Conservation (phyloP, 768 basidiomycete genomes). For the Dacryopinax spathularia region DNA sequence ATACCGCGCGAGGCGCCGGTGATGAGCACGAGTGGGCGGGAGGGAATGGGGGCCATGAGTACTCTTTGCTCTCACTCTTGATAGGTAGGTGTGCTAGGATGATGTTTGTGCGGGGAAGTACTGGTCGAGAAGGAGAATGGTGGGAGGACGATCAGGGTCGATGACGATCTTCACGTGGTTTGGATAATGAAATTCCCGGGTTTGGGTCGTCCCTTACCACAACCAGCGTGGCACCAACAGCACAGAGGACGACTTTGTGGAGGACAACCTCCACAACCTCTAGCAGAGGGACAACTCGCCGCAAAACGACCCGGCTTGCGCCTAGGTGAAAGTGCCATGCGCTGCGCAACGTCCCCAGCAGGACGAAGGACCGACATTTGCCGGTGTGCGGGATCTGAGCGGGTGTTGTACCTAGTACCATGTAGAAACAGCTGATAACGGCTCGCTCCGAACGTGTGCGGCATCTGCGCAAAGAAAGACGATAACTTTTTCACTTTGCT, state of each 20-base stretch:
- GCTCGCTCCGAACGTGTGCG: not conserved
- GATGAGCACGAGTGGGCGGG: conserved; percentile 51
- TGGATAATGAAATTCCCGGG: not conserved
- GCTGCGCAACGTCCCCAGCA: too few relatives aligned
- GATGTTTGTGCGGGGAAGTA: not conserved
- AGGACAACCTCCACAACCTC: too few relatives aligned
- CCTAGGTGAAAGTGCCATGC: too few relatives aligned
- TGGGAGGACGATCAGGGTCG: not conserved
- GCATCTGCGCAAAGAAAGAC: too few relatives aligned
- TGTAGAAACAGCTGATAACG: not conserved
- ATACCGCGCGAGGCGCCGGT: conserved; percentile 77
- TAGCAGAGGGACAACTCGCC: too few relatives aligned
- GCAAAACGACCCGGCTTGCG: too few relatives aligned
- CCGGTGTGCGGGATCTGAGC: not conserved
- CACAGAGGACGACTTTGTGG: too few relatives aligned
- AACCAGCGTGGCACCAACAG: not conserved
- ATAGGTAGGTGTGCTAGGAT: not conserved
- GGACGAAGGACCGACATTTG: too few relatives aligned
- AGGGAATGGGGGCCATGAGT: conserved; percentile 5
- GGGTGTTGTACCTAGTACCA: too few relatives aligned
- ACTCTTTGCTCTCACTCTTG: too few relatives aligned
- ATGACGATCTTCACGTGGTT: not conserved
- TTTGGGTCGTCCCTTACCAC: not conserved
- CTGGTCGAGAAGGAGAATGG: not conserved
- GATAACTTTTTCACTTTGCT: too few relatives aligned